Evolutionary conservation across 2,329 filamentous ascomycete species (phyloP), one percentile per base, ranked within the genome.

Genomic region (Chaetomium strumarium): DNA sequence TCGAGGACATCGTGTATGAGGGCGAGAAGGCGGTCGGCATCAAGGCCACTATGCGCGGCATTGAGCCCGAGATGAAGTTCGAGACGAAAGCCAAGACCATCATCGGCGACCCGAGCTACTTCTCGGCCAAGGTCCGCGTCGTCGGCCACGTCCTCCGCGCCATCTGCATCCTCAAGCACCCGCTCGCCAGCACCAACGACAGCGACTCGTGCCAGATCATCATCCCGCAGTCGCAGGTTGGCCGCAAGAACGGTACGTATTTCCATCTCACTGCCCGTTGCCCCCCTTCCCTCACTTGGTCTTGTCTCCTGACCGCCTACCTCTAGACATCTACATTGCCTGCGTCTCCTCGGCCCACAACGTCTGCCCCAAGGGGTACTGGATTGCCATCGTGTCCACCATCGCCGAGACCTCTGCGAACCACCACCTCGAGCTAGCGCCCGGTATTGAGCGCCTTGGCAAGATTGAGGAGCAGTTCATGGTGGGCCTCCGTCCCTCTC

Each of bases 311-410:
- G 4, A 49, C 60, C 63, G 53, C 62, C 19, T 6, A 11, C 19
- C 42, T 2, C 8, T 59, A 93, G 90, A 97, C 67, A 91, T 99
- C 67, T 99, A 99, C 79, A 86, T 99, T 67, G 92, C 93, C 52
- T 88, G 93, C 69, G 90, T 99, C 55, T 96, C 91, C 1, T 90
- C 89, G 37, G 89, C 91, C 36, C 95, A 99, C 77, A 97, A 95
- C 65, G 95, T 99, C 63, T 97, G 92, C 76, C 93, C 95, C 65
- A 95, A 96, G 81, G 92, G 92, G 56, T 97, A 96, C 82, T 99
- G 95, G 78, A 90, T 99, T 63, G 93, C 93, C 64, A 99, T 97
- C 56, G 92, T 99, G 60, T 96, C 90, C 44, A 99, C 93, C 55
- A 96, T 99, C 67, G 90, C 93, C 59, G 95, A 99, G 78, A 85